A percentile compares a stretch with the other conserved stretches of the same genome.
phyloP scores from a whole-genome alignment of 768 basidiomycete genomes.

The Suillus decipiens region DNA sequence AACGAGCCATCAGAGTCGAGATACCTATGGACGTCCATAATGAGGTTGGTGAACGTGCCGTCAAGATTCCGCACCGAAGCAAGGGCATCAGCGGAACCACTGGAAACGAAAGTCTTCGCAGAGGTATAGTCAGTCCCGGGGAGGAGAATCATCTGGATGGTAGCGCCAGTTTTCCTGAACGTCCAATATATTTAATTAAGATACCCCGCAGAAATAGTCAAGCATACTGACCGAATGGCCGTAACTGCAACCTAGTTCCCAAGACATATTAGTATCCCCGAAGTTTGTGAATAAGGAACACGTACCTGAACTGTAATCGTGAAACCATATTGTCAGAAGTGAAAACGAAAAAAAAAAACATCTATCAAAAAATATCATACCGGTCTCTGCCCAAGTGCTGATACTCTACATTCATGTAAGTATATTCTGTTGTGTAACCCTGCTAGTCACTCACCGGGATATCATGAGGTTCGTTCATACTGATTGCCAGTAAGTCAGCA shows the following conservation, averaged over 20 bases:
- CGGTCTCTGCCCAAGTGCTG: conserved; percentile 45
- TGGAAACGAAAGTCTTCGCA: conserved; percentile 50
- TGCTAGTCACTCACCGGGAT: conserved; percentile 34
- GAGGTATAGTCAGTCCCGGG: conserved; percentile 61
- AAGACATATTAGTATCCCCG: neutral
- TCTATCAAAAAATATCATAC: neutral
- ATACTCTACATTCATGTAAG: conserved; percentile 33
- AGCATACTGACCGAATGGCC: conserved; percentile 59
- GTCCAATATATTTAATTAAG: neutral
- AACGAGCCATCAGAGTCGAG: conserved; percentile 55
- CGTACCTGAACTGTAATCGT: conserved; percentile 5
- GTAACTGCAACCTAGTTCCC: conserved; percentile 57
- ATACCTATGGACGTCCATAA: conserved; percentile 68
- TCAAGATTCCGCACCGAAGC: conserved; percentile 46
- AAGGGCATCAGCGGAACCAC: conserved; percentile 52
- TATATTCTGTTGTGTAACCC: neutral
- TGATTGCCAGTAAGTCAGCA: conserved; percentile 18
- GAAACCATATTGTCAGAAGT: neutral
- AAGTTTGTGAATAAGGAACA: neutral
- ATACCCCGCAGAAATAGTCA: neutral
- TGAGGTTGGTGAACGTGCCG: conserved; percentile 43
- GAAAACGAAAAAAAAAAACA: neutral
- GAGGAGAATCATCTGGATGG: conserved; percentile 54
- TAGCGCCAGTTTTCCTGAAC: conserved; percentile 39
- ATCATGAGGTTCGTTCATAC: conserved; percentile 70